phyloP scores from a whole-genome alignment of 495 filamentous ascomycete species.

The Penicillium flavigenum region DNA sequence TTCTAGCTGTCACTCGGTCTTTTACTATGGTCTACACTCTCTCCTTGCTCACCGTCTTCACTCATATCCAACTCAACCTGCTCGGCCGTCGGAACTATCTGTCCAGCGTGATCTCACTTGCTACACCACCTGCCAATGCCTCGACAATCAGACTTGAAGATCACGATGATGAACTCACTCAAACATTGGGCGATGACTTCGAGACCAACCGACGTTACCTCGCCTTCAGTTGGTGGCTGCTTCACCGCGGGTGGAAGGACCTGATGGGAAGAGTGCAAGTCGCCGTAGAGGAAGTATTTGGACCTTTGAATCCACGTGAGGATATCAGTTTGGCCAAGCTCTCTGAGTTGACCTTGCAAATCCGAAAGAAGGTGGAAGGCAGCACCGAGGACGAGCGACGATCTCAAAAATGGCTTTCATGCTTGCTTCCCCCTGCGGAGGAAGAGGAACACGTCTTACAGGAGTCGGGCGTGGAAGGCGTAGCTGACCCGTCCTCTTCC shows the following conservation, averaged over 20 bases:
- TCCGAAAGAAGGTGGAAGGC: constrained; percentile 82
- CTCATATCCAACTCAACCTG: constrained; percentile 94
- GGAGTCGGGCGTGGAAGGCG: constrained; percentile 73
- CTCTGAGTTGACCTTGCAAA: constrained; percentile 71
- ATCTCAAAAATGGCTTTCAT: constrained; percentile 71
- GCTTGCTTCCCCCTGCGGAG: constrained; percentile 73
- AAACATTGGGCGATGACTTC: constrained; percentile 84
- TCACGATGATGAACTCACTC: constrained; percentile 76
- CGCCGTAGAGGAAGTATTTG: constrained; percentile 84
- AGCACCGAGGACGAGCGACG: constrained; percentile 63
- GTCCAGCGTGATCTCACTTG: constrained; percentile 86
- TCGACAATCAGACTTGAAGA: constrained; percentile 84
- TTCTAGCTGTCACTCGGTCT: constrained; percentile 80
- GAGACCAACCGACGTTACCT: constrained; percentile 93
- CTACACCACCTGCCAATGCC: constrained; percentile 57
- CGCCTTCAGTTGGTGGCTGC: constrained; percentile 96
- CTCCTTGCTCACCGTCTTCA: constrained; percentile 85
- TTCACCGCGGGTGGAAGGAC: constrained; percentile 84
- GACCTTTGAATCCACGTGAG: constrained; percentile 79
- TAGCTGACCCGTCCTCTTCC: constrained; percentile 44
- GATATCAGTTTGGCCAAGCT: constrained; percentile 77
- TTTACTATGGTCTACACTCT: constrained; percentile 92
- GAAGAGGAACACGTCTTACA: constrained; percentile 79
- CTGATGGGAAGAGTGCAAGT: constrained; percentile 74
- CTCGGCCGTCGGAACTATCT: constrained; percentile 93